A percentile compares a stretch with the other conserved stretches of the same genome.
Conservation (phyloP, 2,329 filamentous ascomycete genomes). For the Neophaeococcomyces mojaviensis region DNA sequence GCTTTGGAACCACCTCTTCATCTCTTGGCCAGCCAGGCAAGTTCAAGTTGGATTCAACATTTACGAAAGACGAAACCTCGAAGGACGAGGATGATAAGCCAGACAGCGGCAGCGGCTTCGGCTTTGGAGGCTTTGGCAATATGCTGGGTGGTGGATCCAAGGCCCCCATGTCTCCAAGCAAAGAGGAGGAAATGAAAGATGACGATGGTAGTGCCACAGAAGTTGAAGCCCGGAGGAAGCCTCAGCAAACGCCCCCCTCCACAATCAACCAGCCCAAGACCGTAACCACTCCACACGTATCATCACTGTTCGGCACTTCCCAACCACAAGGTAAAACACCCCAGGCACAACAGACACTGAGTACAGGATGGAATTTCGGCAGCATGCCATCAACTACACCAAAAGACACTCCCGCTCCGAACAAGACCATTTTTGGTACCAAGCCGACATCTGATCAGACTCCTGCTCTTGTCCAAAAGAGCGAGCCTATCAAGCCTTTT, state of each 20-base stretch:
- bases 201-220: slow-evolving; percentile 12
- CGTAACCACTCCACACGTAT: slow-evolving; percentile 26
- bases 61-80: slow-evolving; percentile 37
- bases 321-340: slow-evolving; percentile 21
- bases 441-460: slow-evolving; percentile 23
- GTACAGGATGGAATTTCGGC: slow-evolving; percentile 23
- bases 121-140: slow-evolving; percentile 35
- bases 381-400: slow-evolving; percentile 20
- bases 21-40: slow-evolving; percentile 20
- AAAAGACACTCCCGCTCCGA: slow-evolving; percentile 23
- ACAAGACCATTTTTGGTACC: slow-evolving; percentile 28
- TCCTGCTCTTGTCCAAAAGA: slow-evolving; percentile 26
- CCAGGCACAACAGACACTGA: slow-evolving; percentile 24
- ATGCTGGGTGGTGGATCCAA: slow-evolving; percentile 27
- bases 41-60: slow-evolving; percentile 38
- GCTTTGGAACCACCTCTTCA: neutral
- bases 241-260: slow-evolving; percentile 20
- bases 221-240: slow-evolving; percentile 13
- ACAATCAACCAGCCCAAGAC: slow-evolving; percentile 21
- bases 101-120: slow-evolving; percentile 27
- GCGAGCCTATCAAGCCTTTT: slow-evolving; percentile 23
- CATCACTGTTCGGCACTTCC: slow-evolving; percentile 29
- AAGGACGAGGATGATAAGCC: slow-evolving; percentile 34
- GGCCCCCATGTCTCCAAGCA: slow-evolving; percentile 17
- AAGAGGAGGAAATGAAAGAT: slow-evolving; percentile 24